Percentiles rank a stretch among this genome's conserved stretches.
phyloP scores from a whole-genome alignment of 768 basidiomycete species.

The Trametes maxima region DNA sequence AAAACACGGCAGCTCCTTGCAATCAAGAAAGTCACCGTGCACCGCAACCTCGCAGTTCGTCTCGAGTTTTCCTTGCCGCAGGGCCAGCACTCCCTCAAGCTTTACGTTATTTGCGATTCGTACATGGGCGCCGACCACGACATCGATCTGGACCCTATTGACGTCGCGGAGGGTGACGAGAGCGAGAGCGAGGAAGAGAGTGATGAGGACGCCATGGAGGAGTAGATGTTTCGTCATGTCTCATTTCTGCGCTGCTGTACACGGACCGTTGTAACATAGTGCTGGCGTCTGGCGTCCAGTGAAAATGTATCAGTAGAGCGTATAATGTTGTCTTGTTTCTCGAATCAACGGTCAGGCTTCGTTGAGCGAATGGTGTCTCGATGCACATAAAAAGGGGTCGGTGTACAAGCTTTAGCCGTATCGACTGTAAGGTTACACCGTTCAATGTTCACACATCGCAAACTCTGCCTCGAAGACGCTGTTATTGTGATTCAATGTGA shows the following conservation, averaged over 20 bases:
- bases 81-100: slow-evolving; percentile 78
- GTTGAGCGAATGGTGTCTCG: not conserved
- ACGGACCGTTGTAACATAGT: slow-evolving; percentile 20
- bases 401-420: not conserved
- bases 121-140: slow-evolving; percentile 94
- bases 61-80: slow-evolving; percentile 89
- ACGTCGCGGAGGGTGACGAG: slow-evolving; percentile 90
- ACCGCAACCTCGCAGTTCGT: slow-evolving; percentile 72
- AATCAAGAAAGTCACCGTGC: slow-evolving; percentile 86
- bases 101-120: slow-evolving; percentile 92
- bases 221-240: slow-evolving; percentile 33
- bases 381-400: no score
- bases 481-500: slow-evolving; percentile 13
- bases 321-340: slow-evolving; percentile 11
- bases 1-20: slow-evolving; percentile 79
- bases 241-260: slow-evolving; percentile 13
- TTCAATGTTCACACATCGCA: slow-evolving; percentile 23
- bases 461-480: slow-evolving; percentile 18
- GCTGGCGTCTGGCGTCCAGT: slow-evolving; percentile 10
- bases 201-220: slow-evolving; percentile 65
- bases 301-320: slow-evolving; percentile 18
- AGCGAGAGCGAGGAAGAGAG: slow-evolving; percentile 77
- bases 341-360: not conserved
- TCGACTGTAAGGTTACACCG: not conserved
- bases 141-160: slow-evolving; percentile 77